These are phyloP conservation scores for Cryptococcus sp. DNA, from an alignment of 1,284 basidiomycete species.

Conservation along the genomic window DNA sequence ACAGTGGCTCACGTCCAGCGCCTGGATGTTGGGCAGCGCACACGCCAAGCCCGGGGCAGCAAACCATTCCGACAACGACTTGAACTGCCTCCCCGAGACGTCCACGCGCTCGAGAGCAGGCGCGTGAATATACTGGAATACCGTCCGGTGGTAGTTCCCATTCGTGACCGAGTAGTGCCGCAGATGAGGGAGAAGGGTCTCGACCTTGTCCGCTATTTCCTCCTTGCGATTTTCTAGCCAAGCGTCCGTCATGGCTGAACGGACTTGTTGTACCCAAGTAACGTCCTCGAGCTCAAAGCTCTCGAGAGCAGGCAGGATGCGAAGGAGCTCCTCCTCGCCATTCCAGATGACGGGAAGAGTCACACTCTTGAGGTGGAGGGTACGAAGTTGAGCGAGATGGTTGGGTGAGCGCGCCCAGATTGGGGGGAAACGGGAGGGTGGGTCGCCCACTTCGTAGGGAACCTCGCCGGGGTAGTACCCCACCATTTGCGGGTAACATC, in stretches of 20 bases:
- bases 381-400: too few relatives aligned
- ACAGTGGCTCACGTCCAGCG: slow-evolving; percentile 29
- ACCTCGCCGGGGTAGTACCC: too few relatives aligned
- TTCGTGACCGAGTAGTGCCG: too few relatives aligned
- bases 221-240: background rate
- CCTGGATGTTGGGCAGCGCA: slow-evolving; percentile 17
- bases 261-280: background rate
- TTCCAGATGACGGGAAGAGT: background rate
- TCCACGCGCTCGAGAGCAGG: background rate
- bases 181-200: too few relatives aligned
- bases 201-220: background rate
- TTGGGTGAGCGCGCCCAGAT: too few relatives aligned
- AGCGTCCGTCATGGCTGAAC: background rate
- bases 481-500: too few relatives aligned
- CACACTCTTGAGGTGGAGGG: too few relatives aligned
- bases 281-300: slow-evolving; percentile 1
- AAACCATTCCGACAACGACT: slow-evolving; percentile 2
- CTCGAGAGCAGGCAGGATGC: background rate
- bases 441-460: too few relatives aligned
- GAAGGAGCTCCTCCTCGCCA: slow-evolving; percentile 2
- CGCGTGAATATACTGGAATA: background rate
- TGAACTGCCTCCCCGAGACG: too few relatives aligned
- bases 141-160: background rate
- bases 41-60: slow-evolving; percentile 9
- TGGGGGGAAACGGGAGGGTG: too few relatives aligned